A percentile compares a stretch with the other conserved stretches of the same genome.
Conservation (phyloP, 257 asterid genomes). For the Scutellaria baicalensis region DNA sequence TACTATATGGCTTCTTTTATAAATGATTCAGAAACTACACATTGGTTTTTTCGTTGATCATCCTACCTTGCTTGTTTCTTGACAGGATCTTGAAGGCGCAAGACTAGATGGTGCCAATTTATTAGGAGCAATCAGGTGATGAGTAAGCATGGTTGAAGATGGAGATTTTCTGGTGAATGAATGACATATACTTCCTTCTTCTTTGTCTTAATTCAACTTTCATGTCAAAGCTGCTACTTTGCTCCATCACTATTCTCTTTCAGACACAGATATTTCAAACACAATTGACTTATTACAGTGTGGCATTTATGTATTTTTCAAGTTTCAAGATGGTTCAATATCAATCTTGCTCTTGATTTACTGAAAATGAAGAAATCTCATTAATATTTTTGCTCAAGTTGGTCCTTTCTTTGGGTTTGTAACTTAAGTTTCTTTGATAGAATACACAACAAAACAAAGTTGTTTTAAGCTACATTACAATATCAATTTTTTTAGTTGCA, state of each 20-base stretch:
- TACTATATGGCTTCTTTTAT: background rate
- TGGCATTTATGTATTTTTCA: background rate
- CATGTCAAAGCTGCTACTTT: background rate
- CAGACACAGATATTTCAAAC: background rate
- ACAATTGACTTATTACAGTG: background rate
- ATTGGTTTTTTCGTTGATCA: background rate
- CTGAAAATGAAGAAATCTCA: too few species aligned
- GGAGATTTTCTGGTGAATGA: background rate
- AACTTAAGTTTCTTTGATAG: too few species aligned
- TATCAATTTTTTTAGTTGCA: too few species aligned
- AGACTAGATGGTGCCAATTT: conserved; percentile 85
- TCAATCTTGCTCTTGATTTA: background rate
- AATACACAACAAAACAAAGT: too few species aligned
- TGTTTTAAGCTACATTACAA: too few species aligned
- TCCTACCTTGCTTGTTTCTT: background rate
- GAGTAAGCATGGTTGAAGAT: background rate
- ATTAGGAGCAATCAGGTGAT: conserved; percentile 69
- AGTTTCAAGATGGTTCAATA: background rate
- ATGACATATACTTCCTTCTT: background rate
- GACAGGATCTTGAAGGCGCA: conserved; percentile 78
- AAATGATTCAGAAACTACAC: background rate
- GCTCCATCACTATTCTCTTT: background rate
- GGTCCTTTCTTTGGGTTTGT: too few species aligned
- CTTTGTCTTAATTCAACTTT: conserved; percentile 6
- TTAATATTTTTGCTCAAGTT: too few species aligned